Conservation (phyloP, 768 basidiomycete species). For the Tricholoma hemisulphureum region DNA sequence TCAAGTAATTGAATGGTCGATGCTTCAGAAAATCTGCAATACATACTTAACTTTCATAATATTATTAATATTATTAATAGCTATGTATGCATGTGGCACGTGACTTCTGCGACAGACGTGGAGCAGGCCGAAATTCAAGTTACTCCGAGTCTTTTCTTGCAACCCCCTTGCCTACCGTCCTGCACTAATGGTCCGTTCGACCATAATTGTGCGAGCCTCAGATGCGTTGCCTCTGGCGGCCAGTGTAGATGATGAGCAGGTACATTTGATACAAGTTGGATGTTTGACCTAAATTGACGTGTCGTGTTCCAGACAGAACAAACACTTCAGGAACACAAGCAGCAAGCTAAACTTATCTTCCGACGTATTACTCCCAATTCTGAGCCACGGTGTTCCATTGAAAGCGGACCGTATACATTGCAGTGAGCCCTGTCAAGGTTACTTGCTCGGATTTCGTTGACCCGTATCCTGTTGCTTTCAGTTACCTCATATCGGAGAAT, state of each 20-base stretch:
- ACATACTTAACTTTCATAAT: too few species aligned
- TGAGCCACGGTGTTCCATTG: slow-evolving; percentile 95
- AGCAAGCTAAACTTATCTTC: slow-evolving; percentile 96
- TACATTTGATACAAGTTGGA: slow-evolving; percentile 30
- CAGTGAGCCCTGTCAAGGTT: slow-evolving; percentile 63
- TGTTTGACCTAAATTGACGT: slow-evolving; percentile 11
- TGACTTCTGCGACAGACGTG: background rate
- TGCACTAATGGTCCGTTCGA: slow-evolving; percentile 75
- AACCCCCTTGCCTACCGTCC: background rate
- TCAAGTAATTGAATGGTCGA: too few species aligned
- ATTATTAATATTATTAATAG: too few species aligned
- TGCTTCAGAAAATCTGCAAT: too few species aligned
- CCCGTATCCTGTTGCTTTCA: slow-evolving; percentile 30
- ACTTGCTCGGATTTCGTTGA: slow-evolving; percentile 6
- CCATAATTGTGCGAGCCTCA: slow-evolving; percentile 79
- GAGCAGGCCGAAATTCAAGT: background rate
- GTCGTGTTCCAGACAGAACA: slow-evolving; percentile 73
- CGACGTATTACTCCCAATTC: slow-evolving; percentile 90
- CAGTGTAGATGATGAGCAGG: slow-evolving; percentile 97
- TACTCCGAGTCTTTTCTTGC: background rate
- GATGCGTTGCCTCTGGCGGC: slow-evolving; percentile 92
- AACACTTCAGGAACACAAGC: slow-evolving; percentile 94
- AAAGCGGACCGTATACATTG: slow-evolving; percentile 91
- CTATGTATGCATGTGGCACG: too few species aligned
- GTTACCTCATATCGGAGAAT: slow-evolving; percentile 93